phyloP scores from a whole-genome alignment of 345 rosid genomes.

The Cardiospermum halicacabum region DNA sequence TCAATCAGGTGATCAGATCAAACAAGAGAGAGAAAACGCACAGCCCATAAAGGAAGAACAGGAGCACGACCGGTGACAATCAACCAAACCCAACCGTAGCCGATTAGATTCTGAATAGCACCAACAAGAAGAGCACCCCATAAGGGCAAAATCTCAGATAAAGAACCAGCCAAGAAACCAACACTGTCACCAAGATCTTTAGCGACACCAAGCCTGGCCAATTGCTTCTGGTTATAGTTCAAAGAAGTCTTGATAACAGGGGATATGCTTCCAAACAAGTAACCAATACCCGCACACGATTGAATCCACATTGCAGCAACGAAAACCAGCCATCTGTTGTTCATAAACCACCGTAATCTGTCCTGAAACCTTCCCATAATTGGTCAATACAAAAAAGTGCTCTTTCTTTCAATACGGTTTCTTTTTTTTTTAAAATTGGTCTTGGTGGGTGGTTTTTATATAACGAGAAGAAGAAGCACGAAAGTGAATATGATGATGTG shows the following conservation, averaged over 20 bases:
- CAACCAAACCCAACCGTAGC: conserved; percentile 98
- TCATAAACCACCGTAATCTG: conserved; percentile 43
- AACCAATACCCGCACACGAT: conserved; percentile 93
- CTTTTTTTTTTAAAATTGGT: too few species aligned
- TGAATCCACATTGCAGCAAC: conserved; percentile 99
- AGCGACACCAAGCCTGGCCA: conserved; percentile 87
- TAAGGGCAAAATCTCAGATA: conserved; percentile 80
- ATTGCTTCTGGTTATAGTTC: conserved; percentile 77
- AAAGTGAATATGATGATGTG: too few species aligned
- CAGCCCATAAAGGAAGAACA: conserved; percentile 87
- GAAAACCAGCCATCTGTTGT: conserved; percentile 91
- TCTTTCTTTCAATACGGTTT: too few species aligned
- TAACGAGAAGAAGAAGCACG: background rate
- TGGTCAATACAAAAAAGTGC: background rate
- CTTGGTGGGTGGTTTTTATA: background rate
- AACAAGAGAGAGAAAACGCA: conserved; percentile 34
- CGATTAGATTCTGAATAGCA: conserved; percentile 78
- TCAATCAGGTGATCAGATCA: background rate
- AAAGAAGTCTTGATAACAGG: conserved; percentile 90
- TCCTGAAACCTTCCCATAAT: conserved; percentile 48
- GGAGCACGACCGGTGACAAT: conserved; percentile 72
- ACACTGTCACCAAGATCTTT: conserved; percentile 98
- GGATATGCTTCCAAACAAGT: conserved; percentile 92
- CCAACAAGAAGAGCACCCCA: conserved; percentile 97
- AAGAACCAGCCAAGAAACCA: conserved; percentile 88